These are phyloP conservation scores for Neoscytalidium dimidiatum DNA, from an alignment of 2,329 filamentous ascomycete species.

Conservation along the genomic window DNA sequence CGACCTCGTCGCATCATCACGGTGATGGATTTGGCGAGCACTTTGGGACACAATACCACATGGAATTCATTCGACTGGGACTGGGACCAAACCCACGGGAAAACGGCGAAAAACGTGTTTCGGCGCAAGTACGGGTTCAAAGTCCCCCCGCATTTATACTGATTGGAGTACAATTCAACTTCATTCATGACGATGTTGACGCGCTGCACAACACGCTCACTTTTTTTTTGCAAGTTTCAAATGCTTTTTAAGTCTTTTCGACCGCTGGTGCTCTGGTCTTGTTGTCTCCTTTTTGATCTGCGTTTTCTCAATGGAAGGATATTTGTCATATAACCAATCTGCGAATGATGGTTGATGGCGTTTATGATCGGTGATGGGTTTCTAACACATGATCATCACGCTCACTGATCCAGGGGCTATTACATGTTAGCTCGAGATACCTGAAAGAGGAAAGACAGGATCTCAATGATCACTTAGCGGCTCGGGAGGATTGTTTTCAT, in stretches of 20 bases:
- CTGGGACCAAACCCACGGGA: constrained; percentile 1
- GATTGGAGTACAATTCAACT: neutral
- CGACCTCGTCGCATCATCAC: neutral
- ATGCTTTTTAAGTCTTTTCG: neutral
- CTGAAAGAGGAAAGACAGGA: neutral
- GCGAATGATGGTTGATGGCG: neutral
- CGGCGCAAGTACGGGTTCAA: constrained; percentile 13
- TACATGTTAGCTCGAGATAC: constrained; percentile 8
- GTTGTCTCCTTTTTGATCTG: neutral
- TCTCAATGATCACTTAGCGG: constrained; percentile 1
- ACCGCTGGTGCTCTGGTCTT: neutral
- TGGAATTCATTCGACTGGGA: constrained; percentile 5
- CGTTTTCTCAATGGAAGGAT: neutral
- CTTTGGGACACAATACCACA: constrained; percentile 3
- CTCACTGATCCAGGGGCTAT: neutral
- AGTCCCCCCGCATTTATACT: neutral
- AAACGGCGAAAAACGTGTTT: constrained; percentile 16
- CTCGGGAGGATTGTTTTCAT: neutral
- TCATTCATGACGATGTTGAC: constrained; percentile 8
- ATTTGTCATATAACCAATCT: neutral
- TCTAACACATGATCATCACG: neutral
- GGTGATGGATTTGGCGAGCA: constrained; percentile 3
- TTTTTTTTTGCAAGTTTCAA: constrained; percentile 2
- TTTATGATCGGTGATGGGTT: constrained; percentile 1
- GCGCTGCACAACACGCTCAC: constrained; percentile 2